Evolutionary conservation across 2,329 filamentous ascomycete genomes (phyloP).

Genomic region (Trichoderma lentiforme): DNA sequence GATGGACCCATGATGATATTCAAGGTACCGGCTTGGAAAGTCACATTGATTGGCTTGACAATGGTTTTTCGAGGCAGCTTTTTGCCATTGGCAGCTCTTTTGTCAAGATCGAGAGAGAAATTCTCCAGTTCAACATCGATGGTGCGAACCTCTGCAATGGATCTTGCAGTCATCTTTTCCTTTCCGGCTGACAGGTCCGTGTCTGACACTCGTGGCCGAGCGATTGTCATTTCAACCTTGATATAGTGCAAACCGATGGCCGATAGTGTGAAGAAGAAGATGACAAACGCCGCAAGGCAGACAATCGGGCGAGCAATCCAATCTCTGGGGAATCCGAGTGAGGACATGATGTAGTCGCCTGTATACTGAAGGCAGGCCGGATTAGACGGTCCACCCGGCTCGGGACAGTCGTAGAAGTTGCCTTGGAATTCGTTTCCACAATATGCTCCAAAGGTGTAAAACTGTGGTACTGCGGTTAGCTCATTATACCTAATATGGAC

Average conservation of each 20-base stretch:
- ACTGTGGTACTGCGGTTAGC: conserved; percentile 36
- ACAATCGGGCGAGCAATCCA: conserved; percentile 68
- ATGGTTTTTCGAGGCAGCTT: conserved; percentile 57
- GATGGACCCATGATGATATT: conserved; percentile 81
- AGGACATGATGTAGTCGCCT: conserved; percentile 65
- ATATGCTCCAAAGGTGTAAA: conserved; percentile 69
- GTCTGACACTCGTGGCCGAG: conserved; percentile 56
- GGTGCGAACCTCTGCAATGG: conserved; percentile 51
- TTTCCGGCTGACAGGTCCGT: conserved; percentile 66
- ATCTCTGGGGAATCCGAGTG: conserved; percentile 62
- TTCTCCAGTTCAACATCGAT: conserved; percentile 63
- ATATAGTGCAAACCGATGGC: conserved; percentile 61
- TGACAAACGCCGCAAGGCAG: conserved; percentile 56
- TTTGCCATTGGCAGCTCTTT: conserved; percentile 51
- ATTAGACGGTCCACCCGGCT: conserved; percentile 57
- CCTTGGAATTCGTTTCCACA: conserved; percentile 70
- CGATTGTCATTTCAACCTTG: conserved; percentile 67
- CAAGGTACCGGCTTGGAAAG: conserved; percentile 64
- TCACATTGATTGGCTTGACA: conserved; percentile 62
- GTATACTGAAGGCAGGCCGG: conserved; percentile 67
- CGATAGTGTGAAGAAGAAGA: conserved; percentile 61
- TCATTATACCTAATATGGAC: not conserved
- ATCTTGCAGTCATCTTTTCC: conserved; percentile 60
- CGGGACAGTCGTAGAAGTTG: conserved; percentile 70
- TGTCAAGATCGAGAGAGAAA: conserved; percentile 63